Conservation (phyloP, 306 rosid genomes). For the Sicyos edulis region DNA sequence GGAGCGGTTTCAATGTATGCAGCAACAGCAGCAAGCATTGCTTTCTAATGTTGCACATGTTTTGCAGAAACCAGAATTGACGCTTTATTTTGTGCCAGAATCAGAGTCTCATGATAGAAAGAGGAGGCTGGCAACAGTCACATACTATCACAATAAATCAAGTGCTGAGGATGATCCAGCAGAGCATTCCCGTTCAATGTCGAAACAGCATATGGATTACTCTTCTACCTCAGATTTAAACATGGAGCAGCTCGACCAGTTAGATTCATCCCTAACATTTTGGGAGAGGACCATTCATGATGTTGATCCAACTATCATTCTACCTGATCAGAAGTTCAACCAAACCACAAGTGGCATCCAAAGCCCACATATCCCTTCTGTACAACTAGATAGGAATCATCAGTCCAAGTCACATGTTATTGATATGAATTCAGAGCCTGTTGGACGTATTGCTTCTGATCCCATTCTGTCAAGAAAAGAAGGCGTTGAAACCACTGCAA, state of each 20-base stretch:
- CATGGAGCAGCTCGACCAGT: constrained; percentile 42
- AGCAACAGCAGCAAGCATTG: constrained; percentile 47
- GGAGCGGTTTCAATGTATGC: constrained; percentile 42
- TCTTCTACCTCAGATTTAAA: constrained; percentile 21
- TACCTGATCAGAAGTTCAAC: constrained; percentile 21
- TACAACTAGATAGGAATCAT: background rate
- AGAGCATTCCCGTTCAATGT: constrained; percentile 31
- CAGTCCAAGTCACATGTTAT: constrained; percentile 46
- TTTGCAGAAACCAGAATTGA: constrained; percentile 50
- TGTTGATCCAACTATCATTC: constrained; percentile 25
- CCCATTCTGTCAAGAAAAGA: constrained; percentile 32
- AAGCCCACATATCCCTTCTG: constrained; percentile 31
- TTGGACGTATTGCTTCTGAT: constrained; percentile 28
- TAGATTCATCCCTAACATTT: constrained; percentile 51
- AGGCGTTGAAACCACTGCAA: constrained; percentile 23
- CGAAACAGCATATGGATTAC: constrained; percentile 29
- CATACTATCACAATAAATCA: constrained; percentile 30
- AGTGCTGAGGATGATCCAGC: constrained; percentile 36
- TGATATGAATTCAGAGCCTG: constrained; percentile 62
- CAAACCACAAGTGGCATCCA: constrained; percentile 40
- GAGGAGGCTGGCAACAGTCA: constrained; percentile 46
- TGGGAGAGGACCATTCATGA: constrained; percentile 56
- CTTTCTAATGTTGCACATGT: constrained; percentile 40
- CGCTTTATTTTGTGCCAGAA: constrained; percentile 37
- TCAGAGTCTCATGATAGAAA: constrained; percentile 45